A percentile compares a stretch with the other conserved stretches of the same genome.
These are phyloP conservation scores for Trichosanthes cucumerina DNA, from an alignment of 306 rosid genomes.

Conservation along the genomic window DNA sequence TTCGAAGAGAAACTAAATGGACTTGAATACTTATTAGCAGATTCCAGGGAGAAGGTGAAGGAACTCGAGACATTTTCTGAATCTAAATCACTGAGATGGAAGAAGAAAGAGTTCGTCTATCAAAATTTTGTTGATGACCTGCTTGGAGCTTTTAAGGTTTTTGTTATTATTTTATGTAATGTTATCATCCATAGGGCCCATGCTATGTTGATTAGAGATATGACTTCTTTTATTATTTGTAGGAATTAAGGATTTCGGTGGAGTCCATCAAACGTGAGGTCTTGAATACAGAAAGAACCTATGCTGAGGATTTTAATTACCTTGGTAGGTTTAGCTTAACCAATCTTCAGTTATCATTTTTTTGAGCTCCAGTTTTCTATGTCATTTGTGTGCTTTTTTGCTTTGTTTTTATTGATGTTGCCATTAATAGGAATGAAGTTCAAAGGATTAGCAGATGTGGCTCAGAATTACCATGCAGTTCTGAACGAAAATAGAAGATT, in stretches of 20 bases:
- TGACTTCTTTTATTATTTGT: constrained; percentile 14
- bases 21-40: constrained; percentile 40
- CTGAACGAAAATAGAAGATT: constrained; percentile 77
- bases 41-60: constrained; percentile 54
- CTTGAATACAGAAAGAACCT: constrained; percentile 50
- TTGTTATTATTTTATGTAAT: constrained; percentile 15
- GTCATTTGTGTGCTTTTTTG: background rate
- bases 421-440: constrained; percentile 46
- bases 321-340: constrained; percentile 42
- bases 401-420: constrained; percentile 16
- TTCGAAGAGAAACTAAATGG: constrained; percentile 51
- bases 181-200: background rate
- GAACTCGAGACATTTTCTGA: constrained; percentile 66
- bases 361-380: background rate
- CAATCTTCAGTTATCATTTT: background rate
- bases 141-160: constrained; percentile 62
- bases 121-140: constrained; percentile 39
- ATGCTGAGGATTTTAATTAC: constrained; percentile 55
- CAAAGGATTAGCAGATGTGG: constrained; percentile 80
- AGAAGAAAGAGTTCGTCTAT: constrained; percentile 58
- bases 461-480: constrained; percentile 72
- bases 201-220: background rate
- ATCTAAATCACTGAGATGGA: constrained; percentile 70
- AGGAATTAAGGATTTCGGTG: constrained; percentile 59
- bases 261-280: constrained; percentile 56